Conservation (phyloP, 1,139 yeast genomes). For the Blastobotrys raffinosifermentans region DNA sequence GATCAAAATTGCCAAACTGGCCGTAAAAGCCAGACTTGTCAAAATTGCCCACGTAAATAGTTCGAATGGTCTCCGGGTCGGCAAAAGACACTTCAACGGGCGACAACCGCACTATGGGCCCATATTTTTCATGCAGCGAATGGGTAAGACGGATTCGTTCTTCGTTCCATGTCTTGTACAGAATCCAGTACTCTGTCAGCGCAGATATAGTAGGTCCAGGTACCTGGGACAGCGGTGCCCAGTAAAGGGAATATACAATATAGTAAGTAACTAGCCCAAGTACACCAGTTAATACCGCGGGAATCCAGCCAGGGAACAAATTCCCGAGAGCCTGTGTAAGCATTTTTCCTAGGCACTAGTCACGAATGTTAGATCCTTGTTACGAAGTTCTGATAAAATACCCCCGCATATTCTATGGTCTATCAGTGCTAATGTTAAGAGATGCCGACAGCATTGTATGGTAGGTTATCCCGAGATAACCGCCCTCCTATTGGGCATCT, state of each 20-base stretch:
- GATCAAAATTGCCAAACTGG: constrained; percentile 56
- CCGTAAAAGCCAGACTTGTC: constrained; percentile 58
- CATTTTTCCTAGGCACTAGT: no score
- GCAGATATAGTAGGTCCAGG: constrained; percentile 62
- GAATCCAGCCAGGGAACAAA: constrained; percentile 6
- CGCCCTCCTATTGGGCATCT: no score
- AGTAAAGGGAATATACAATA: neutral
- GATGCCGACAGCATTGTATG: no score
- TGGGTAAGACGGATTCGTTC: constrained; percentile 49
- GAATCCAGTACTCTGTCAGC: constrained; percentile 42
- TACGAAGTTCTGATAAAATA: no score
- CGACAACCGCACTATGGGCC: constrained; percentile 54
- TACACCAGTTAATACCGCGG: constrained; percentile 1
- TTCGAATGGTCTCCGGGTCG: constrained; percentile 47
- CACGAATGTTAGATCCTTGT: no score
- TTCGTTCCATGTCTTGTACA: constrained; percentile 49
- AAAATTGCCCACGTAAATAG: constrained; percentile 52
- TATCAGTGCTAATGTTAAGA: no score
- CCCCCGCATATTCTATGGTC: no score
- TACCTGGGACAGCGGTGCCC: constrained; percentile 41
- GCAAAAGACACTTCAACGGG: constrained; percentile 60
- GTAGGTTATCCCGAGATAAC: no score
- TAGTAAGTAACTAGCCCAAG: neutral
- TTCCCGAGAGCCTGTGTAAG: neutral
- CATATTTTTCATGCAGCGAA: constrained; percentile 49